Base-by-base conservation (phyloP, 306 rosid genomes). In the Cicer arietinum region DNA sequence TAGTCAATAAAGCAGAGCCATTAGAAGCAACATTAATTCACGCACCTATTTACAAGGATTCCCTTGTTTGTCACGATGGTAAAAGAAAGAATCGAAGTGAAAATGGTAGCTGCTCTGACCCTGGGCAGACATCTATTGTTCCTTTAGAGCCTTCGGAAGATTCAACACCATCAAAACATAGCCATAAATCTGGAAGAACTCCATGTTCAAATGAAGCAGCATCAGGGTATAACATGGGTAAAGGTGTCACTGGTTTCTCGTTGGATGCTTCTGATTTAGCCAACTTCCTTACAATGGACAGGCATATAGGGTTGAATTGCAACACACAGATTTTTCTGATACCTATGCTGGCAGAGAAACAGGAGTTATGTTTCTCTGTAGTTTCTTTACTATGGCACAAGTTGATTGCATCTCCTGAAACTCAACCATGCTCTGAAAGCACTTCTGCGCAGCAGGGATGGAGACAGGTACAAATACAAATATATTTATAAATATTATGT, bases 391-490 rank as follows among this genome's bases (percentile, higher is more conserved):
- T 94, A 60, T 94, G 98, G 98, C 94, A 91, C 87, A 94, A 94
- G 84, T 80, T 94, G 84, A 90, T 94, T 83, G 86, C 96, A 18
- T 88, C 96, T 76, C 98, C 98, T 46, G 98, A 94, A 82, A 94
- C 91, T 61, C 96, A 91, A 77, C 98, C 91, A 54, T 82, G 85
- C 69, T 91, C 91, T 43, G 98, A 94, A 80, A 90, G 98, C 87
- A 94, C 98, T 78, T 94, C 98, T 66, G 98, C 97, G 42, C 98
- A 94, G 70, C 98, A 94, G 86, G 98, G 98, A 43, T 94, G 98
- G 97, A 85, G 96, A 76, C 98, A 94, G 96, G 98, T 94, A 88
- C 45, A 71, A 45, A 60, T 76, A 10, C 6, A 56, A 16, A 22
- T 17, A 5, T 51, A 6, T 51, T 51, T 50, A 50, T 11, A 50